Evolutionary conservation across 2,329 filamentous ascomycete genomes (phyloP), one percentile per base, ranked within the genome.

Genomic region (Fusarium xylarioides): DNA sequence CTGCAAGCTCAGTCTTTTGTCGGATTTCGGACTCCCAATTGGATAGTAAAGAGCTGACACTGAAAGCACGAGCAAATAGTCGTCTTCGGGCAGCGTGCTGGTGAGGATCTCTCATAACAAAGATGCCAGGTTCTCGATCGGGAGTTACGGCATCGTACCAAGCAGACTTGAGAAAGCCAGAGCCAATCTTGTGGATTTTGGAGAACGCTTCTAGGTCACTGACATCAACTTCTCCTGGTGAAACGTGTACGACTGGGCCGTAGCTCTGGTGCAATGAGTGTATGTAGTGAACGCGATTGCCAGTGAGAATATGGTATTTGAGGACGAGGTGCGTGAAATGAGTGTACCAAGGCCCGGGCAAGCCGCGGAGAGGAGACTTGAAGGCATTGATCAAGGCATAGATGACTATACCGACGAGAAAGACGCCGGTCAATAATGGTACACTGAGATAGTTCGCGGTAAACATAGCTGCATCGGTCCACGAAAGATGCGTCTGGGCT

Each of bases 141-240:
- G 43, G 23, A 1, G 43, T 40, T 3, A 38, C 11, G 0, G 10
- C 54, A 52, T 75, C 63, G n/a, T 75, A 75, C 55, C 67, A 74
- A 6, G 47, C 5, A 1, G 60, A 63, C n/a, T 75, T 75, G 12
- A 61, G 8, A n/a, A 71, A 75, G 1, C 70, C 66, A 1, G 50
- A 37, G 1, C 67, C 73, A 11, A 75, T 75, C 42, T 67, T 70
- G 23, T 75, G 73, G 4, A 75, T 66, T 2, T 53, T 40, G 2
- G 60, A 53, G 2, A 75, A 73, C 1, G 60, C 52, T 5, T 75
- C 63, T 0, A 52, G 40, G 5, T 74, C 61, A 2, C 54, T 68
- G 5, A 74, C 42, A 0, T 34, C 58, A 9, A 75, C 57, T 6
- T 75, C 70, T 1, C 16, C 14, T 1, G 63, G 61, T 0, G 63